phyloP scores from a whole-genome alignment of 345 rosid genomes.

The Syzygium aromaticum region DNA sequence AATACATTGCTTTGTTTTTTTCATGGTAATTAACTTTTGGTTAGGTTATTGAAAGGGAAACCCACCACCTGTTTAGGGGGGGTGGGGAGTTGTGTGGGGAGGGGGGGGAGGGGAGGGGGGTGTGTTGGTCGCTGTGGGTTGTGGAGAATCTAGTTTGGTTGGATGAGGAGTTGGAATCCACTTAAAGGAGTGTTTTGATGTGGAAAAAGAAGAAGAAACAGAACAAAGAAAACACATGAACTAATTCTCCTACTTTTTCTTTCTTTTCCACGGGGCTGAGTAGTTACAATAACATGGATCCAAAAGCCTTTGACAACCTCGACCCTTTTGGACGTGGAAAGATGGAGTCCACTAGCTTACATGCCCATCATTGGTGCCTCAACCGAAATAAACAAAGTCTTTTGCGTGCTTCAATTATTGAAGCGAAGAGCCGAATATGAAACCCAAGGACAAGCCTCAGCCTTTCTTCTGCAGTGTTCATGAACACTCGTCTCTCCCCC shows the following conservation, averaged over 20 bases:
- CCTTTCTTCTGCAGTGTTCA: neutral
- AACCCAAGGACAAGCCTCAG: neutral
- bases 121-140: neutral
- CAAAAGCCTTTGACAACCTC: conserved; percentile 29
- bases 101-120: neutral
- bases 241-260: neutral
- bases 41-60: conserved; percentile 52
- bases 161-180: conserved; percentile 81
- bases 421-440: conserved; percentile 3
- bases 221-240: conserved; percentile 12
- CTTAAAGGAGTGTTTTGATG: conserved; percentile 28
- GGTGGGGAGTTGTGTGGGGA: too few relatives aligned
- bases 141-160: conserved; percentile 24
- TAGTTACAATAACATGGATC: conserved; percentile 30
- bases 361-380: conserved; percentile 45
- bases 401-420: conserved; percentile 40
- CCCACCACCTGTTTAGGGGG: conserved; percentile 21
- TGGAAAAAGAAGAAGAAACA: neutral
- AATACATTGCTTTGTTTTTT: neutral
- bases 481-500: neutral
- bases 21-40: conserved; percentile 3
- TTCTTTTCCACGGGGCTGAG: conserved; percentile 1
- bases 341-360: conserved; percentile 48
- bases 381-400: conserved; percentile 34
- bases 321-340: conserved; percentile 54